Conservation (phyloP, 2,329 filamentous ascomycete species). For the Curvularia hawaiiensis region DNA sequence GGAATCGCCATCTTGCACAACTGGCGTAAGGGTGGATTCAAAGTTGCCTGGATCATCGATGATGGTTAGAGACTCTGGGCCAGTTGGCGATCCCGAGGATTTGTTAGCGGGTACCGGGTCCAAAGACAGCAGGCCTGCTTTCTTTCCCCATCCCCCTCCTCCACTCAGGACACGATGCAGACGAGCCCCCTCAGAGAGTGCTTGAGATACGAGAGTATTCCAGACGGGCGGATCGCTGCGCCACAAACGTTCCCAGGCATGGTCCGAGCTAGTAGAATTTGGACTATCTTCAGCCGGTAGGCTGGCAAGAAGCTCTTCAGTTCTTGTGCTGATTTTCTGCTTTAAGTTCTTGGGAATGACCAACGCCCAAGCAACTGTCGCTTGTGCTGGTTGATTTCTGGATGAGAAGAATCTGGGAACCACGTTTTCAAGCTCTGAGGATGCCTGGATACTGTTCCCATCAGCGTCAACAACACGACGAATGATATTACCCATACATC, state of each 20-base stretch:
- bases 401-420: slow-evolving; percentile 64
- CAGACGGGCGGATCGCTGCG: slow-evolving; percentile 26
- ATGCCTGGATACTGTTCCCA: slow-evolving; percentile 63
- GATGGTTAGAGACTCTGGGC: slow-evolving; percentile 4
- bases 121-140: slow-evolving; percentile 77
- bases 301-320: slow-evolving; percentile 12
- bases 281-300: slow-evolving; percentile 2
- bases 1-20: slow-evolving; percentile 66
- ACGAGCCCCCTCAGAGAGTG: slow-evolving; percentile 42
- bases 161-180: slow-evolving; percentile 69
- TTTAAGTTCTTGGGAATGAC: slow-evolving; percentile 55
- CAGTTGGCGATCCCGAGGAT: not conserved
- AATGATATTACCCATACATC: slow-evolving; percentile 79
- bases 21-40: slow-evolving; percentile 55
- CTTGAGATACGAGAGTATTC: slow-evolving; percentile 26
- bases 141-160: slow-evolving; percentile 83
- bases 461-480: slow-evolving; percentile 61
- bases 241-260: slow-evolving; percentile 27
- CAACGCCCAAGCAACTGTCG: slow-evolving; percentile 75
- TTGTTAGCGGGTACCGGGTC: slow-evolving; percentile 59
- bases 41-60: slow-evolving; percentile 35
- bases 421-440: slow-evolving; percentile 70
- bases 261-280: not conserved
- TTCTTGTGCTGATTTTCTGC: slow-evolving; percentile 5
- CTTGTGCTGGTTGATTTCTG: slow-evolving; percentile 47